These are phyloP conservation scores for Aspergillus campestris DNA, from an alignment of 495 filamentous ascomycete species.

Conservation along the genomic window DNA sequence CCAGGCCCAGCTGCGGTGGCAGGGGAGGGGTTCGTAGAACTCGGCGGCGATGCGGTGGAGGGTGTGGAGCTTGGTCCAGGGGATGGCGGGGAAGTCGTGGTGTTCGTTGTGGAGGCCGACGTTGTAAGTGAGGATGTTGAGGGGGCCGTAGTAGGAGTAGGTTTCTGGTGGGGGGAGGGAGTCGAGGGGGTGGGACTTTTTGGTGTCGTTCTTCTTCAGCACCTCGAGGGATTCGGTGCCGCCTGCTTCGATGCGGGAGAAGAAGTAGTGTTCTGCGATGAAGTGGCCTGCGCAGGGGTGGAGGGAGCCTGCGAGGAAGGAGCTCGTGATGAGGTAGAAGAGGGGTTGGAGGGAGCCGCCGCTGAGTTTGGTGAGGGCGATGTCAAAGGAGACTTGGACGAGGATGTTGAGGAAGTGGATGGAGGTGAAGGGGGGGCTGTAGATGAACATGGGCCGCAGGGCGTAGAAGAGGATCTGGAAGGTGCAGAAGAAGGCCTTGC, in stretches of 20 bases:
- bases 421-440: slow-evolving; percentile 76
- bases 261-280: slow-evolving; percentile 99
- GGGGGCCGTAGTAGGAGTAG: slow-evolving; percentile 89
- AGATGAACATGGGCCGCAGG: slow-evolving; percentile 92
- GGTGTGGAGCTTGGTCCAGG: slow-evolving; percentile 75
- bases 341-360: slow-evolving; percentile 50
- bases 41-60: slow-evolving; percentile 77
- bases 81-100: slow-evolving; percentile 95
- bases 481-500: slow-evolving; percentile 98
- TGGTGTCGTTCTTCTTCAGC: slow-evolving; percentile 18
- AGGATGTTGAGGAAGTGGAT: slow-evolving; percentile 76
- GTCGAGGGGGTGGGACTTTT: slow-evolving; percentile 32
- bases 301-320: slow-evolving; percentile 86
- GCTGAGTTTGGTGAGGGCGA: slow-evolving; percentile 47
- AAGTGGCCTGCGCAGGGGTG: slow-evolving; percentile 97
- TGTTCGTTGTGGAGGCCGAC: slow-evolving; percentile 98
- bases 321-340: slow-evolving; percentile 73
- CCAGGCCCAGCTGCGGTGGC: slow-evolving; percentile 80
- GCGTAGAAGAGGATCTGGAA: slow-evolving; percentile 99
- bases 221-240: slow-evolving; percentile 48
- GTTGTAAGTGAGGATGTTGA: slow-evolving; percentile 93
- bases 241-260: slow-evolving; percentile 54
- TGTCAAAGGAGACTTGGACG: slow-evolving; percentile 73
- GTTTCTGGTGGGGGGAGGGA: slow-evolving; percentile 74
- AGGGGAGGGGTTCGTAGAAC: slow-evolving; percentile 85